These are phyloP conservation scores for Inonotus obliquus DNA, from an alignment of 1,284 basidiomycete genomes.

Conservation along the genomic window DNA sequence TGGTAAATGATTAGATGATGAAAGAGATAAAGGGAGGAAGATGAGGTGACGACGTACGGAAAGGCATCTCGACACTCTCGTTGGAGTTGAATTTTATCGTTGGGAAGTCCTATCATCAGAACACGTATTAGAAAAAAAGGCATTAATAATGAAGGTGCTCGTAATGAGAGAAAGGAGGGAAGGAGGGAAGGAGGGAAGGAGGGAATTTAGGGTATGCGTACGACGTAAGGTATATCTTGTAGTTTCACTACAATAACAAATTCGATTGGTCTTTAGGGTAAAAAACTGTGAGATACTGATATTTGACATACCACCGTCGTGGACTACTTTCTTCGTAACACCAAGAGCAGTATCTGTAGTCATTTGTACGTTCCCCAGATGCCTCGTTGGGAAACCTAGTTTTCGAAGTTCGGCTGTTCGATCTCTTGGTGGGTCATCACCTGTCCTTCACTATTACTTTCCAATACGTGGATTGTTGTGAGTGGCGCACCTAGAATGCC, in stretches of 20 bases:
- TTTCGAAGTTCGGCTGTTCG: conserved; percentile 83
- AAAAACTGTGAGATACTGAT: not conserved
- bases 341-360: conserved; percentile 96
- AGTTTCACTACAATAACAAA: conserved; percentile 46
- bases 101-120: conserved; percentile 64
- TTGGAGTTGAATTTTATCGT: conserved; percentile 79
- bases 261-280: conserved; percentile 17
- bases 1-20: no score
- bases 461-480: not conserved
- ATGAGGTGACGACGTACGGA: conserved; percentile 50
- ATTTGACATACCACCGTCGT: conserved; percentile 61
- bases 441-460: conserved; percentile 31
- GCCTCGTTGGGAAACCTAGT: conserved; percentile 82
- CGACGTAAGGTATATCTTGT: conserved; percentile 69
- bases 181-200: no score
- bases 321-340: conserved; percentile 85
- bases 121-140: no score
- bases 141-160: no score
- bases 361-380: conserved; percentile 89
- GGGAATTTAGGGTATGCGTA: conserved; percentile 29
- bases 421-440: conserved; percentile 89
- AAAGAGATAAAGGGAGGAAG: not conserved
- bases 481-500: conserved; percentile 52
- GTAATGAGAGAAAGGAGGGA: no score
- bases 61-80: conserved; percentile 95